phyloP scores from a whole-genome alignment of 805 yeast genomes.

The Kurtzmaniella fragi region DNA sequence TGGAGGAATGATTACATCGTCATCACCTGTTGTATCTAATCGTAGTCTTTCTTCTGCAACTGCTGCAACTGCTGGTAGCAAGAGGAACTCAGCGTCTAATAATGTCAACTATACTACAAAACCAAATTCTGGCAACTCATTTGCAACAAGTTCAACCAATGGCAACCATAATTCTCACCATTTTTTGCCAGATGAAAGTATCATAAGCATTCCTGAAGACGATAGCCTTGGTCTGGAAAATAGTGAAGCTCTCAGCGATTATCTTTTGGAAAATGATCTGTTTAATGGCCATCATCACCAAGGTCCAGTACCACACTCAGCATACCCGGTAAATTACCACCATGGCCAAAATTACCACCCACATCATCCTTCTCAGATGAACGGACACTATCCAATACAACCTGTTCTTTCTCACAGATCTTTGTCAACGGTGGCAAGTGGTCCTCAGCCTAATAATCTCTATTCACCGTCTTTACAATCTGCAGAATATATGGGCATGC shows the following conservation, averaged over 20 bases:
- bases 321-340: neutral
- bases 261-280: neutral
- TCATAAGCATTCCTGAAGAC: slow-evolving; percentile 4
- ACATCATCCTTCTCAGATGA: neutral
- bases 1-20: neutral
- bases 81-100: too few species aligned
- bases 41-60: neutral
- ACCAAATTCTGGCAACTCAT: too few species aligned
- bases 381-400: neutral
- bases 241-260: slow-evolving; percentile 1
- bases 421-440: too few species aligned
- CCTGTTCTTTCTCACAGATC: too few species aligned
- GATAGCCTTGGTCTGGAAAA: slow-evolving; percentile 3
- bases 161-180: neutral
- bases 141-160: too few species aligned
- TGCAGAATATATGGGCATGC: too few species aligned
- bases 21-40: neutral
- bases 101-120: too few species aligned
- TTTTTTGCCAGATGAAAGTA: slow-evolving; percentile 3
- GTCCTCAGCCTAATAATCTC: too few species aligned
- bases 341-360: neutral
- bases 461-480: too few species aligned
- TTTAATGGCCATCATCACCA: neutral
- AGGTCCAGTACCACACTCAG: neutral
- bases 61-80: too few species aligned